Percentiles rank a stretch among this genome's conserved stretches.
Conservation (phyloP, 2,329 filamentous ascomycete species). For the Penicillium decumbens region DNA sequence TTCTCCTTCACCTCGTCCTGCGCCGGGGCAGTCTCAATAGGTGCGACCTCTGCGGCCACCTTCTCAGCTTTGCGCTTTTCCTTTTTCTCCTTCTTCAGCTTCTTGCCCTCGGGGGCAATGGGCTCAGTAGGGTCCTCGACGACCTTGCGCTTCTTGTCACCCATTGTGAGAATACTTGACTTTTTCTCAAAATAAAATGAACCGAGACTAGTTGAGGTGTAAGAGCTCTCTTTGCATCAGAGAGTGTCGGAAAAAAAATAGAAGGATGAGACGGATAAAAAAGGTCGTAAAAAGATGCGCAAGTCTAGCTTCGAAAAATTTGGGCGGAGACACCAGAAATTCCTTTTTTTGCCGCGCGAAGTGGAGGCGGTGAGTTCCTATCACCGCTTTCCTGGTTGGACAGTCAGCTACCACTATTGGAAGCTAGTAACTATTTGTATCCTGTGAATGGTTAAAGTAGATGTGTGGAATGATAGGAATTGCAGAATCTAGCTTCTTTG, state of each 20-base stretch:
- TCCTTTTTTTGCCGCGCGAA: slow-evolving; percentile 30
- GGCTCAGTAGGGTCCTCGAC: slow-evolving; percentile 25
- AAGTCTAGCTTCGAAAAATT: slow-evolving; percentile 22
- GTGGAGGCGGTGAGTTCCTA: slow-evolving; percentile 22
- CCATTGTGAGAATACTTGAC: slow-evolving; percentile 23
- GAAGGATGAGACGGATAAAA: neutral
- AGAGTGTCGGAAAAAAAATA: neutral
- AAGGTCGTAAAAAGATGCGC: slow-evolving; percentile 1
- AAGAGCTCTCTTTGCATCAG: neutral
- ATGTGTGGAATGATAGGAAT: too few species aligned
- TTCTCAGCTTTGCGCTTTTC: slow-evolving; percentile 15
- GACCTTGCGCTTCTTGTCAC: slow-evolving; percentile 40
- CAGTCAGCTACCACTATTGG: neutral
- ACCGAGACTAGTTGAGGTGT: neutral
- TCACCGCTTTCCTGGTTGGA: slow-evolving; percentile 5
- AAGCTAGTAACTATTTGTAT: too few species aligned
- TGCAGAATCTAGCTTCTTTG: neutral
- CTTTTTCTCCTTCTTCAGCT: slow-evolving; percentile 30
- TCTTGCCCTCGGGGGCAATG: slow-evolving; percentile 30
- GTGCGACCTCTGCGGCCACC: slow-evolving; percentile 2
- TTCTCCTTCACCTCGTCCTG: slow-evolving; percentile 18
- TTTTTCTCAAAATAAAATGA: neutral
- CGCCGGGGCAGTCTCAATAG: slow-evolving; percentile 1
- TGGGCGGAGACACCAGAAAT: slow-evolving; percentile 26
- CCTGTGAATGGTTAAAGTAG: too few species aligned